Percentiles rank a stretch among this genome's conserved stretches.
Conservation (phyloP, 495 filamentous ascomycete genomes). For the Sphaerosporella brunnea region DNA sequence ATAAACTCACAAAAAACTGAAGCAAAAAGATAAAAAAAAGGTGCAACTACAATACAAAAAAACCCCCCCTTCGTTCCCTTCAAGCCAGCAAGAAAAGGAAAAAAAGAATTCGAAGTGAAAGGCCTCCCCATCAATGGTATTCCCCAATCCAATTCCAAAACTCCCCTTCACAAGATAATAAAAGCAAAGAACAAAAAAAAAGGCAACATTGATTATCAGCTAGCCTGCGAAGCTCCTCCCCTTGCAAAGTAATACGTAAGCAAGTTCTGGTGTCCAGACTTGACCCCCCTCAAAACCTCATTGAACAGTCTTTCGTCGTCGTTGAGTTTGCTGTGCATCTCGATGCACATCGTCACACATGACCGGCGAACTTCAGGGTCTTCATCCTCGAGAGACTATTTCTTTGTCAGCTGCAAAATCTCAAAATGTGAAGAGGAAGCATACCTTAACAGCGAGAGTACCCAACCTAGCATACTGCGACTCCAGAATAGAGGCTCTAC, state of each 20-base stretch:
- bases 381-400: constrained; percentile 42
- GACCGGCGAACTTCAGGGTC: constrained; percentile 66
- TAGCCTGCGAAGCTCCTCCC: too few species aligned
- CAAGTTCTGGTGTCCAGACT: constrained; percentile 51
- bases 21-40: background rate
- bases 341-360: constrained; percentile 58
- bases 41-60: background rate
- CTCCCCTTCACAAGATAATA: background rate
- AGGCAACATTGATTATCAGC: too few species aligned
- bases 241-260: constrained; percentile 74
- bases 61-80: background rate
- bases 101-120: too few species aligned
- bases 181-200: background rate
- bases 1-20: background rate
- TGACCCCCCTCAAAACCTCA: constrained; percentile 41
- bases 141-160: background rate
- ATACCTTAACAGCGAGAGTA: constrained; percentile 23
- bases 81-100: background rate
- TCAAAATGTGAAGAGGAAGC: constrained; percentile 27
- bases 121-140: too few species aligned
- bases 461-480: constrained; percentile 16
- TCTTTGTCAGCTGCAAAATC: constrained; percentile 39
- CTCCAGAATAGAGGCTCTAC: constrained; percentile 15
- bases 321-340: constrained; percentile 49
- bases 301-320: constrained; percentile 42